Base-by-base conservation (phyloP, 2,329 filamentous ascomycete species). In the Taxawa tesnikishii region DNA sequence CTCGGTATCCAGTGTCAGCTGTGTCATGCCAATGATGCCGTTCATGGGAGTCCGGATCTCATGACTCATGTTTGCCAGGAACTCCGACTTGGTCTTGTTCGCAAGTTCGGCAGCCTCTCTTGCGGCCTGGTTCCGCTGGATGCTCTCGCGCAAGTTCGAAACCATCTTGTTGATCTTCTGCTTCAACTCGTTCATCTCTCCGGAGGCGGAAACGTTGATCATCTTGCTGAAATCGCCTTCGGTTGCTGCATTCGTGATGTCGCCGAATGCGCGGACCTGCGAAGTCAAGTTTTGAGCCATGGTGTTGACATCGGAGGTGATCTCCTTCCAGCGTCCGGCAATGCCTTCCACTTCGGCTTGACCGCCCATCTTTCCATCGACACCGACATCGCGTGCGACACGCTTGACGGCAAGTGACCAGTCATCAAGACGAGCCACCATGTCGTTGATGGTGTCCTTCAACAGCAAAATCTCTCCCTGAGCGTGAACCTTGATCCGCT, bases 151-250 rank as follows among this genome's bases (percentile, higher is more conserved):
- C 40, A 98, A 63, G 53, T 93, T 94, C 53, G 83, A 90, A 32
- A 96, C 87, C 90, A 98, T 98, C 63, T 92, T 83, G 55, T 96
- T 98, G 70, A 98, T 96, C 68, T 96, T 96, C 49, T 87, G 78
- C 62, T 98, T 98, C 47, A 98, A 69, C 57, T 96, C 88, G 58
- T 96, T 90, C 90, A 98, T 96, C 59, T 98, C 90, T 42, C 90
- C 90, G 9, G 88, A 94, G 13, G 90, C 90, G 56, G 94, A 87
- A 12, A 98, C 88, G 29, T 90, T 93, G 54, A 98, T 88, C 36
- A 92, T 75, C 54, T 94, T 93, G 15, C 84, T 93, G 56, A 96
- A 96, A 58, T 98, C 88, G 41, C 90, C 90, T 53, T 94, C 87
- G 37, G 88, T 94, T 16, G 90, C 90, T 23, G 90, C 77, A 55